Conservation (phyloP, 2,329 filamentous ascomycete species). For the Ceratocystis eucalypticola region DNA sequence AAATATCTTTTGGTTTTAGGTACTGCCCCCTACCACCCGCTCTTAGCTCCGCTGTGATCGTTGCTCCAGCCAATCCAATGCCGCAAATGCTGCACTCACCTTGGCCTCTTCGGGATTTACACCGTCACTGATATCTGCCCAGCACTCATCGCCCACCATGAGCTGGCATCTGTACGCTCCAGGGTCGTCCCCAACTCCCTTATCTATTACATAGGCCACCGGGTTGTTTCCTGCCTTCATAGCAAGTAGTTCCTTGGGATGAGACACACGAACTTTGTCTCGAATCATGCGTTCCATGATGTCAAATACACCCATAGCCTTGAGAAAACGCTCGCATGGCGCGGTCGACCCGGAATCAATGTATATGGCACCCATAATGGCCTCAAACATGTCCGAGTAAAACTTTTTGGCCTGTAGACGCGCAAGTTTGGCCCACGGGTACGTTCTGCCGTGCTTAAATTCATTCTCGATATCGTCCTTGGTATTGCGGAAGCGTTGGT, state of each 20-base stretch:
- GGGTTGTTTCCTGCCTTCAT: background rate
- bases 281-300: conserved; percentile 49
- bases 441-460: conserved; percentile 38
- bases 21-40: background rate
- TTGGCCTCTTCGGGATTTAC: conserved; percentile 39
- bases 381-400: conserved; percentile 73
- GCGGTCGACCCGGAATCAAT: conserved; percentile 57
- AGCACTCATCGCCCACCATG: conserved; percentile 33
- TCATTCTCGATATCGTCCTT: conserved; percentile 36
- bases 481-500: conserved; percentile 35
- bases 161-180: conserved; percentile 43
- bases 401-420: conserved; percentile 58
- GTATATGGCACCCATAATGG: conserved; percentile 68
- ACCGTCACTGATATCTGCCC: conserved; percentile 35
- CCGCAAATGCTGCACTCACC: conserved; percentile 36
- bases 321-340: conserved; percentile 46
- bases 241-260: conserved; percentile 45
- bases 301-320: conserved; percentile 49
- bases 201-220: conserved; percentile 44
- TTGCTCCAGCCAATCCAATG: background rate
- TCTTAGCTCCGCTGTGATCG: background rate
- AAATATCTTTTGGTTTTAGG: too few species aligned
- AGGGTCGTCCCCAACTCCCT: conserved; percentile 36
- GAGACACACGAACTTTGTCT: conserved; percentile 42
- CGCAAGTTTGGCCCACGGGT: conserved; percentile 65